Base-by-base conservation (phyloP, 2,329 filamentous ascomycete genomes). In the Fusarium musae region DNA sequence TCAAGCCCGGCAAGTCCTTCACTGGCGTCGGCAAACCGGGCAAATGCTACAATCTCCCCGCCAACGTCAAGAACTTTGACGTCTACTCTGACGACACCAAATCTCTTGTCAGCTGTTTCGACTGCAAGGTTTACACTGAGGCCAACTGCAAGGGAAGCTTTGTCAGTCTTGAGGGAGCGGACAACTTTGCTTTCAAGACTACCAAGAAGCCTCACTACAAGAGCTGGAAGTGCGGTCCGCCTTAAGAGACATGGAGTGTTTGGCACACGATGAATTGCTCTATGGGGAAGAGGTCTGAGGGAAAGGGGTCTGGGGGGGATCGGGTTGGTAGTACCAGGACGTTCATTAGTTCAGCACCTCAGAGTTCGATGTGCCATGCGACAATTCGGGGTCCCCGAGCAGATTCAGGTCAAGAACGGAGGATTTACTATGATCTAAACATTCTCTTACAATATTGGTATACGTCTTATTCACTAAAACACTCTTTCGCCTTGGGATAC, bases 221-320 rank as follows among this genome's bases (percentile, higher is more conserved):
- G 65, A 67, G 63, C 40, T 67, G 53, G 53, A 34, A 11, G 40
- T 67, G 65, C 3, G 46, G 54, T 17, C 40, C 30, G 19, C 36
- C 52, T 17, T 49, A 19, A 5, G 19, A 5, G n/a, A 5, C 0
- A 26, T 36, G 3, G 17, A 19, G 11, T 7, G 19, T 2, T 17
- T n/a, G 12, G 15, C 21, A 15, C 6, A 23, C 2, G 15, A 4
- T 8, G 5, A 15, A 21, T 58, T 11, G 10, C 15, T 36, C 5
- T 49, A 19, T 16, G 19, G 9, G 15, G 3, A n/a, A 36, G 7
- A 6, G 5, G 11, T 17, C 2, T 36, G 15, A 10, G 4, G 7
- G 39, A 34, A 34, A 28, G 7, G 11, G 5, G 21, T n/a, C 2
- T 36, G 15, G 8, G 4, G 4, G 5, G 30, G 19, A n/a, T 42